Conservation (phyloP, 345 rosid species). For the Sisymbrium irio region DNA sequence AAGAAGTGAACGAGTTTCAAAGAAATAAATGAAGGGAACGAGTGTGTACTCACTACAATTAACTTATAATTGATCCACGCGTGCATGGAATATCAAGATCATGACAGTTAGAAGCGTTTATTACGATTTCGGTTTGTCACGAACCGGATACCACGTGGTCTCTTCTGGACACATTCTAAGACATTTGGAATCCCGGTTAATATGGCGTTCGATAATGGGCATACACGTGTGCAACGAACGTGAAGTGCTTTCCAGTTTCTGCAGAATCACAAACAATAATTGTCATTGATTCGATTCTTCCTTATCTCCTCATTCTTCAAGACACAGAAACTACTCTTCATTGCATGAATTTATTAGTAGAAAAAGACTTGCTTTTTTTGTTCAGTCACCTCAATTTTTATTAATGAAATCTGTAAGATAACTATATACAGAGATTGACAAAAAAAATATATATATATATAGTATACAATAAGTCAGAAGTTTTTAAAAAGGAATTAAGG, state of each 20-base stretch:
- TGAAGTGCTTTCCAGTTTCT: constrained; percentile 12
- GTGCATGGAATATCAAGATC: constrained; percentile 6
- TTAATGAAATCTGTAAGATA: not conserved
- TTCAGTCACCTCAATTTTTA: not conserved
- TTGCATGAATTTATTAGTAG: not conserved
- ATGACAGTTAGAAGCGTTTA: not conserved
- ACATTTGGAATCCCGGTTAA: constrained; percentile 18
- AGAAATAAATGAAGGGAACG: not conserved
- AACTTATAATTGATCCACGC: not conserved
- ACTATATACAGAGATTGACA: too few species aligned
- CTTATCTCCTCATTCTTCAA: constrained; percentile 7
- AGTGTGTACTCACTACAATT: not conserved
- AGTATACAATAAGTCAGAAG: not conserved
- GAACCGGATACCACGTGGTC: constrained; percentile 21
- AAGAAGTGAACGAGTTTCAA: not conserved
- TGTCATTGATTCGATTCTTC: constrained; percentile 25
- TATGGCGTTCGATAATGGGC: constrained; percentile 20
- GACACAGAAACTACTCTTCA: not conserved
- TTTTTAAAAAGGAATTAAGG: not conserved
- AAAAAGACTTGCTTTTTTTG: not conserved
- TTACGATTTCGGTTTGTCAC: not conserved
- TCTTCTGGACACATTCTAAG: constrained; percentile 6
- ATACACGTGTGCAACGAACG: constrained; percentile 35
- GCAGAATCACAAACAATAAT: constrained; percentile 22
- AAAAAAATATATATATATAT: too few species aligned